These are phyloP conservation scores for Diphasiastrum complanatum DNA, from an alignment of 83 land plant species.

Conservation along the genomic window DNA sequence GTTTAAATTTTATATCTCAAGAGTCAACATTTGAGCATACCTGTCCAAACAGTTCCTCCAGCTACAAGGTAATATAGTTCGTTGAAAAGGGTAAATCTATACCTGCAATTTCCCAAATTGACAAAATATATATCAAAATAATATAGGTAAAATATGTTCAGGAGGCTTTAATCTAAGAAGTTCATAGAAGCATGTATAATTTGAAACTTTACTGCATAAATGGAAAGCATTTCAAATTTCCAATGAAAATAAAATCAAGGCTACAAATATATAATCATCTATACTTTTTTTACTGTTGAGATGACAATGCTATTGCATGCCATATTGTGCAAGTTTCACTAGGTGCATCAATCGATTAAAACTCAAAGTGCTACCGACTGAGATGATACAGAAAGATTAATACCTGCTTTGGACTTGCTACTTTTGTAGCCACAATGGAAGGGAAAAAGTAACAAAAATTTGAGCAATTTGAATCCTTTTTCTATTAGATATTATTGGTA, in stretches of 20 bases:
- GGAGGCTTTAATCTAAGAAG: too few species aligned
- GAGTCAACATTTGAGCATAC: conserved; percentile 35
- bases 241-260: background rate
- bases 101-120: too few species aligned
- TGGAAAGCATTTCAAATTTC: background rate
- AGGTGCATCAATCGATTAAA: too few species aligned
- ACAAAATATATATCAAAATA: background rate
- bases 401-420: too few species aligned
- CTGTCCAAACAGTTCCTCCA: conserved; percentile 92
- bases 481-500: too few species aligned
- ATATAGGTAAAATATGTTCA: background rate
- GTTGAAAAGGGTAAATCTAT: conserved; percentile 64
- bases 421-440: too few species aligned
- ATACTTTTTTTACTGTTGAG: background rate
- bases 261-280: background rate
- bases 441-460: too few species aligned
- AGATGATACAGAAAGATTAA: too few species aligned
- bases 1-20: too few species aligned
- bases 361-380: too few species aligned
- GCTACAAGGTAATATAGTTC: conserved; percentile 81
- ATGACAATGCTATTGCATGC: background rate
- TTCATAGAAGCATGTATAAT: background rate
- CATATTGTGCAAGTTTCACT: background rate
- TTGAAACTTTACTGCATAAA: background rate
- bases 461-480: too few species aligned